Conservation (phyloP, 495 filamentous ascomycete genomes). For the Aspergillus conjunctus region DNA sequence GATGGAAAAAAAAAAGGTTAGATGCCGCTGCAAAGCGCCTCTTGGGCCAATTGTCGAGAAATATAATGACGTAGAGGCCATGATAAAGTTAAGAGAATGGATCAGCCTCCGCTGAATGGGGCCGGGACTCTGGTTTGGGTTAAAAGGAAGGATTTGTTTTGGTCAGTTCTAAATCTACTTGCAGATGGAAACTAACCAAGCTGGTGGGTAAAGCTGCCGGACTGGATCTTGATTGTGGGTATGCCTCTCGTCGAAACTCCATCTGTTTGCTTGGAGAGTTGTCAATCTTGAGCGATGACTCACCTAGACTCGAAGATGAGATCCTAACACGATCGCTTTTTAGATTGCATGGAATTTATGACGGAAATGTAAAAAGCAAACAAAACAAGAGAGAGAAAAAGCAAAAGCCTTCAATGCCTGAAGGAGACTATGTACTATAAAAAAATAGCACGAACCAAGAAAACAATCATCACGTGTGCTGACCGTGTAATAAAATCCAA, state of each 20-base stretch:
- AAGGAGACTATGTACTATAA: constrained; percentile 10
- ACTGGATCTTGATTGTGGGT: background rate
- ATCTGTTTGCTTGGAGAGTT: background rate
- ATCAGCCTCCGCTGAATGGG: constrained; percentile 20
- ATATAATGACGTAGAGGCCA: constrained; percentile 19
- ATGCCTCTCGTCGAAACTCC: background rate
- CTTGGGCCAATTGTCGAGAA: constrained; percentile 12
- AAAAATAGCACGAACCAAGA: background rate
- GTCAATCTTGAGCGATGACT: background rate
- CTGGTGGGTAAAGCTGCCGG: background rate
- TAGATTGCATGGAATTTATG: background rate
- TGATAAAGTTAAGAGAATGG: constrained; percentile 18
- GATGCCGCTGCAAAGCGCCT: background rate
- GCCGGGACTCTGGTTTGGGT: constrained; percentile 6
- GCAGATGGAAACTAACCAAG: constrained; percentile 5
- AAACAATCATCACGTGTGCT: background rate
- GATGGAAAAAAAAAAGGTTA: too few relatives aligned
- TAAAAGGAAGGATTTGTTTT: background rate
- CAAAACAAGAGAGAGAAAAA: constrained; percentile 8
- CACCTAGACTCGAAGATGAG: constrained; percentile 5
- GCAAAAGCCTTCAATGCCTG: constrained; percentile 16
- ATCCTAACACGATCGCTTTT: too few relatives aligned
- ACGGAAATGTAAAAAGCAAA: background rate
- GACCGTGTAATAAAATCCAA: constrained; percentile 12
- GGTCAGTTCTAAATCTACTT: background rate